A percentile compares a stretch with the other conserved stretches of the same genome.
phyloP scores from a whole-genome alignment of 352 stramenopile species.

The Phytophthora nicotianae region DNA sequence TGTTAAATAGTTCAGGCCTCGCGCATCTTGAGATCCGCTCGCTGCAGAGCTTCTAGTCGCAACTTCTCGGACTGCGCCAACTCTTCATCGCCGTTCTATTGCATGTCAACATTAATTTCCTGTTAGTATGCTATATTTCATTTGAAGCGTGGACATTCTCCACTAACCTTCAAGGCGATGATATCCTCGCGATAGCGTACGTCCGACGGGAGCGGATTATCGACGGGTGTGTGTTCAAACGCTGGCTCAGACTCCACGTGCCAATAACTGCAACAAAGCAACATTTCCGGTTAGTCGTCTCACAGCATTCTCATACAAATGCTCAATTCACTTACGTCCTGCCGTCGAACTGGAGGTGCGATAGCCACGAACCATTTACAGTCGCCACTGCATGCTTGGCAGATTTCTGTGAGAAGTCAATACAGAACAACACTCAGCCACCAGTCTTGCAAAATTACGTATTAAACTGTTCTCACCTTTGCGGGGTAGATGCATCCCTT shows the following conservation, averaged over 20 bases:
- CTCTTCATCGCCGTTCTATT: slow-evolving; percentile 51
- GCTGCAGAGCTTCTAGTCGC: slow-evolving; percentile 70
- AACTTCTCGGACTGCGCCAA: slow-evolving; percentile 74
- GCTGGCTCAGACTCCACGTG: slow-evolving; percentile 71
- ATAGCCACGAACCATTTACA: slow-evolving; percentile 71
- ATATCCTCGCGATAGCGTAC: slow-evolving; percentile 71
- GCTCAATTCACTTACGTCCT: slow-evolving; percentile 47
- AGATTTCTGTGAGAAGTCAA: slow-evolving; percentile 35
- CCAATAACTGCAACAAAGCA: slow-evolving; percentile 53
- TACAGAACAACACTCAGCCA: background rate
- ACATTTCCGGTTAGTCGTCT: background rate
- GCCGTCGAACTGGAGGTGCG: slow-evolving; percentile 70
- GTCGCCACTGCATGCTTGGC: slow-evolving; percentile 50
- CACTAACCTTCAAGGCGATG: slow-evolving; percentile 51
- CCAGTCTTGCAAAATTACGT: background rate
- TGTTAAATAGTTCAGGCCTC: slow-evolving; percentile 4
- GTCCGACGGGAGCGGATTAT: slow-evolving; percentile 57
- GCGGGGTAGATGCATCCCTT: slow-evolving; percentile 65
- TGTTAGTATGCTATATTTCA: background rate
- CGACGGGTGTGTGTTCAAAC: slow-evolving; percentile 56
- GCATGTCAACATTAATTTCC: background rate
- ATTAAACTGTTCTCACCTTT: slow-evolving; percentile 34
- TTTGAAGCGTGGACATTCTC: background rate
- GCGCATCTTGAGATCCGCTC: slow-evolving; percentile 54
- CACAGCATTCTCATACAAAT: background rate